These are phyloP conservation scores for Liquidambar formosana DNA, from an alignment of 164 flowering plant genomes.

Conservation along the genomic window DNA sequence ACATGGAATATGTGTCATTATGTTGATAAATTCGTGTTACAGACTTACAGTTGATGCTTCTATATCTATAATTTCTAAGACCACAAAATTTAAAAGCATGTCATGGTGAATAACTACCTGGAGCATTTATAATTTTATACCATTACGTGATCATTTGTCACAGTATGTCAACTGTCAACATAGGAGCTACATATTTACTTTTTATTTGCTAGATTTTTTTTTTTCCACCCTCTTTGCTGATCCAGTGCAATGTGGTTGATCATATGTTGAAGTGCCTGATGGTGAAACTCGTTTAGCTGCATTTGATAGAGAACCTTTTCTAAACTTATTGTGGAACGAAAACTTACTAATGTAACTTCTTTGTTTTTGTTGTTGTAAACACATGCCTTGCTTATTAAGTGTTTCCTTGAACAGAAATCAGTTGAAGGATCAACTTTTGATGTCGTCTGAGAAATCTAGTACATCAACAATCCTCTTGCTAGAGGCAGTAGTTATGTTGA, in stretches of 20 bases:
- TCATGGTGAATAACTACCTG: too few relatives aligned
- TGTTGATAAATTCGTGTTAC: too few relatives aligned
- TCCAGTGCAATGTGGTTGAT: background rate
- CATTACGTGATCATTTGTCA: too few relatives aligned
- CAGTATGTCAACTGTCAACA: background rate
- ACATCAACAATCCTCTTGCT: slow-evolving; percentile 47
- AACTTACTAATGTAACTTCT: background rate
- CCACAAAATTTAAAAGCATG: too few relatives aligned
- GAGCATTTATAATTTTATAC: too few relatives aligned
- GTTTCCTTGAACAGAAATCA: slow-evolving; percentile 45
- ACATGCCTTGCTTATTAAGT: background rate
- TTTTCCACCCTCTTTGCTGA: background rate
- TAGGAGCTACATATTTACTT: slow-evolving; percentile 8
- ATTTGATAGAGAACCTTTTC: background rate
- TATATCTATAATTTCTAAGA: too few relatives aligned
- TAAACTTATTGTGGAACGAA: background rate
- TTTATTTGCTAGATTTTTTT: background rate
- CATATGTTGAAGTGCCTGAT: background rate
- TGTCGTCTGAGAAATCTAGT: slow-evolving; percentile 38
- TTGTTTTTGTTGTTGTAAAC: background rate
- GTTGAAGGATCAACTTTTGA: slow-evolving; percentile 62
- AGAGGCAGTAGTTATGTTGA: slow-evolving; percentile 55
- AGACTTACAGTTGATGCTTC: too few relatives aligned
- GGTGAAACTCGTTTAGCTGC: background rate
- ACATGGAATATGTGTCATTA: too few relatives aligned